Percentiles rank a stretch among this genome's conserved stretches.
These are phyloP conservation scores for Camillea tinctor DNA, from an alignment of 2,329 filamentous ascomycete genomes.

Conservation along the genomic window DNA sequence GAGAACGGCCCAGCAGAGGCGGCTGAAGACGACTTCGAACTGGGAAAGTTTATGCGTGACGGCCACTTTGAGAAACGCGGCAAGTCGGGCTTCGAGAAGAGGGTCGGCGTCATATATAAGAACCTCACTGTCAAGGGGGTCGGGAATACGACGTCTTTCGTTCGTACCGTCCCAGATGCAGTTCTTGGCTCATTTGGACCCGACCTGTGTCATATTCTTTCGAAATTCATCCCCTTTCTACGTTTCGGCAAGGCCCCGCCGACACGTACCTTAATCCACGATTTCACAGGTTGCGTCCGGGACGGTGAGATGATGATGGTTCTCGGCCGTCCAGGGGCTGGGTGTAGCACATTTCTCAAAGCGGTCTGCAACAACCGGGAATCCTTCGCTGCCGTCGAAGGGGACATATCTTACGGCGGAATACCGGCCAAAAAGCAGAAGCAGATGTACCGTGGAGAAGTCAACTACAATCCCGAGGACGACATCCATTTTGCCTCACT, in stretches of 20 bases:
- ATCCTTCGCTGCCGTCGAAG: constrained; percentile 63
- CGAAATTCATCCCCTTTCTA: constrained; percentile 36
- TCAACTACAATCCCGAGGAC: constrained; percentile 76
- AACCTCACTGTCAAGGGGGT: constrained; percentile 72
- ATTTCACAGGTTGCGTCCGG: constrained; percentile 66
- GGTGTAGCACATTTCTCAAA: constrained; percentile 76
- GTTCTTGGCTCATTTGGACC: constrained; percentile 78
- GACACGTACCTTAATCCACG: constrained; percentile 53
- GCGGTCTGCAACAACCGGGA: constrained; percentile 69
- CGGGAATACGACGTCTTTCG: constrained; percentile 64
- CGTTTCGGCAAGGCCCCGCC: constrained; percentile 21
- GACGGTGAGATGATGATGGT: constrained; percentile 69
- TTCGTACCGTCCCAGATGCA: constrained; percentile 71
- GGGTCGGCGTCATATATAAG: constrained; percentile 75
- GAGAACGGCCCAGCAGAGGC: constrained; percentile 37
- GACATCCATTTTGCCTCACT: constrained; percentile 72
- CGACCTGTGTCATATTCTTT: constrained; percentile 67
- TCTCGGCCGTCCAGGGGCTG: constrained; percentile 70
- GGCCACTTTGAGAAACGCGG: constrained; percentile 74
- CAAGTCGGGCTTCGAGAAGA: constrained; percentile 67
- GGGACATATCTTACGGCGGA: constrained; percentile 70
- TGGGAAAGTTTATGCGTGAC: constrained; percentile 69
- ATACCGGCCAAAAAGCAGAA: constrained; percentile 66
- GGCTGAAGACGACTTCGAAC: constrained; percentile 62
- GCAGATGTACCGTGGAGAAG: constrained; percentile 70